Base-by-base conservation (phyloP, 2,329 filamentous ascomycete genomes). In the Diaporthe batatas region DNA sequence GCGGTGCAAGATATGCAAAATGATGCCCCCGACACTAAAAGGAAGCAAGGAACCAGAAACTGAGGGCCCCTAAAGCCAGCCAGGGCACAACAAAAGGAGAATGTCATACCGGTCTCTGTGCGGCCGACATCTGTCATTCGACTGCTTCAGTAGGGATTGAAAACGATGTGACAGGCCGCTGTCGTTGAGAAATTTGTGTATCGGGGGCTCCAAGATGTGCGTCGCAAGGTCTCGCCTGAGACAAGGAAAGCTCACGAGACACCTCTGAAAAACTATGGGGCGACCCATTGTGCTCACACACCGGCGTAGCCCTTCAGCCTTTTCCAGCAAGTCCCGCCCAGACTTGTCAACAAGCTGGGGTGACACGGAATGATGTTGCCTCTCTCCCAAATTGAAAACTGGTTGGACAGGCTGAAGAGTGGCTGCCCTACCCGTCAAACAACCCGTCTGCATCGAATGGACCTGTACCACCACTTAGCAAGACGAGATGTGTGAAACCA, bases 401-500 rank as follows among this genome's bases (percentile, higher is more conserved):
- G 25, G 44, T 54, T 23, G 14, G 54, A 70, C 68, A 58, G 47
- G 29, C 29, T 29, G 29, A 29, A 2, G 29, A 29, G n/a, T 39
- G 32, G 29, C 44, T 36, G 55, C 67, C 39, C 39, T 58, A 58
- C 5, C 29, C 47, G 42, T 8, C 6, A 53, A n/a, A 58, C 39
- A 36, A n/a, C 47, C n/a, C 21, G 64, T 34, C 47, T 55, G 42
- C 32, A 25, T 57, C 53, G 42, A 68, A 49, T 51, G 71, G 36
- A 42, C 42, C 57, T 51, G 67, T 70, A 57, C 25, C 36, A 57
- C 55, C 53, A 32, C 55, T 36, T 23, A 51, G 14, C 29, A n/a
- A 47, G 36, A 62, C 65, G 29, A 67, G 14, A 44, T 64, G 36
- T n/a, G 67, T 70, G 65, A 16, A 36, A 65, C 47, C 47, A 29